A percentile compares a stretch with the other conserved stretches of the same genome.
Evolutionary conservation across 2,329 filamentous ascomycete genomes (phyloP).

Genomic region (Diaporthe helianthi): DNA sequence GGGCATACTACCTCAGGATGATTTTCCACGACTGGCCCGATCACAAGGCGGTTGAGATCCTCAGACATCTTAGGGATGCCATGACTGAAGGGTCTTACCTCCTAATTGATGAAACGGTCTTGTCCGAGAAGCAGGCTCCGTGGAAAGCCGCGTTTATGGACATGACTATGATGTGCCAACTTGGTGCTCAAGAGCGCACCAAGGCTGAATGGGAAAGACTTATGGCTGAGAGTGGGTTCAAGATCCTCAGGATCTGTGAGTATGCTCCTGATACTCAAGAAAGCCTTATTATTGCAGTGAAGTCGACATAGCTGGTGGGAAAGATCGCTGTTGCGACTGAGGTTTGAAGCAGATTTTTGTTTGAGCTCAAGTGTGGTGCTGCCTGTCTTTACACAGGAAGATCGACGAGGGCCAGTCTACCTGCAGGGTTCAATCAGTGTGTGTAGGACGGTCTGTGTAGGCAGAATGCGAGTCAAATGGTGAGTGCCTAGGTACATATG

Average conservation of each 20-base stretch:
- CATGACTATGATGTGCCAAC: slow-evolving; percentile 5
- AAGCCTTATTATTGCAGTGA: slow-evolving; percentile 9
- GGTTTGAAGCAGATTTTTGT: no score
- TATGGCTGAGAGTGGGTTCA: neutral
- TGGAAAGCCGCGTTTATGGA: slow-evolving; percentile 4
- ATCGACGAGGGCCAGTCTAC: no score
- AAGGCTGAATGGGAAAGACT: slow-evolving; percentile 1
- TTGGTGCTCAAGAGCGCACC: neutral
- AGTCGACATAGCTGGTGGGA: neutral
- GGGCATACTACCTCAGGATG: neutral
- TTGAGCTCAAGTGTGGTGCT: no score
- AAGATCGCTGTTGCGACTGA: neutral
- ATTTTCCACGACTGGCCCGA: neutral
- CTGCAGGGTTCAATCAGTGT: no score
- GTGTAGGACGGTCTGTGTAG: no score
- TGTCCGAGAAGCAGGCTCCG: slow-evolving; percentile 5
- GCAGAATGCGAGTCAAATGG: no score
- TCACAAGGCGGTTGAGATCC: slow-evolving; percentile 1
- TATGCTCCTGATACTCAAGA: slow-evolving; percentile 1
- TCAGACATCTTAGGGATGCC: neutral
- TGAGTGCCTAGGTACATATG: no score
- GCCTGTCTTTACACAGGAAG: no score
- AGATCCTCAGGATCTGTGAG: neutral
- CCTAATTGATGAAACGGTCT: slow-evolving; percentile 1
- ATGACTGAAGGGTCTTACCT: neutral